Evolutionary conservation across 257 asterid species (phyloP).

Genomic region (Solanum megistacrolobum): DNA sequence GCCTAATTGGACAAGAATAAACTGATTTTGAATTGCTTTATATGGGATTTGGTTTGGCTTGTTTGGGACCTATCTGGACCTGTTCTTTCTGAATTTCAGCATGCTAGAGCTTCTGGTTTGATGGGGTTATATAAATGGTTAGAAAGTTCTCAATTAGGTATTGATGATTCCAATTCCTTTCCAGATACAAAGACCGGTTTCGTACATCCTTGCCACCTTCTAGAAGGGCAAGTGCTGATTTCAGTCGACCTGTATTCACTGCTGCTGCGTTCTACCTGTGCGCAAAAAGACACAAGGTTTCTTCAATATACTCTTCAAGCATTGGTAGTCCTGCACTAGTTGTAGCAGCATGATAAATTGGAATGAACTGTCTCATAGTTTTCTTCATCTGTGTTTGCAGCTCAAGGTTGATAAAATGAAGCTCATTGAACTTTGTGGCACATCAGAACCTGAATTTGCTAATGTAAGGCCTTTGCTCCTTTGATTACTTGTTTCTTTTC

Average conservation of each 20-base stretch:
- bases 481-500: background rate
- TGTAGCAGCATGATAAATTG: background rate
- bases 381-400: conserved; percentile 22
- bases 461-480: conserved; percentile 31
- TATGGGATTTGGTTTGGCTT: background rate
- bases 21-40: background rate
- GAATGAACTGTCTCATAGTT: background rate
- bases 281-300: conserved; percentile 77
- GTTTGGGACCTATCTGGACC: background rate
- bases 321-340: background rate
- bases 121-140: background rate
- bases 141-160: background rate
- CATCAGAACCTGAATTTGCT: conserved; percentile 81
- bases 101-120: background rate
- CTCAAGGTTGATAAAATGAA: conserved; percentile 75
- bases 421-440: conserved; percentile 80
- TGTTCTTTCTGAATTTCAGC: background rate
- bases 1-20: background rate
- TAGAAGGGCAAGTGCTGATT: conserved; percentile 73
- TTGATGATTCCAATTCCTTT: background rate
- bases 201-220: conserved; percentile 78
- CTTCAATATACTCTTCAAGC: background rate
- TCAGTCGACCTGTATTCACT: conserved; percentile 74
- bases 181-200: conserved; percentile 75
- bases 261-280: conserved; percentile 78